Percentiles rank a stretch among this genome's conserved stretches.
Conservation (phyloP, 106 monocot species). For the Allium cepa region DNA sequence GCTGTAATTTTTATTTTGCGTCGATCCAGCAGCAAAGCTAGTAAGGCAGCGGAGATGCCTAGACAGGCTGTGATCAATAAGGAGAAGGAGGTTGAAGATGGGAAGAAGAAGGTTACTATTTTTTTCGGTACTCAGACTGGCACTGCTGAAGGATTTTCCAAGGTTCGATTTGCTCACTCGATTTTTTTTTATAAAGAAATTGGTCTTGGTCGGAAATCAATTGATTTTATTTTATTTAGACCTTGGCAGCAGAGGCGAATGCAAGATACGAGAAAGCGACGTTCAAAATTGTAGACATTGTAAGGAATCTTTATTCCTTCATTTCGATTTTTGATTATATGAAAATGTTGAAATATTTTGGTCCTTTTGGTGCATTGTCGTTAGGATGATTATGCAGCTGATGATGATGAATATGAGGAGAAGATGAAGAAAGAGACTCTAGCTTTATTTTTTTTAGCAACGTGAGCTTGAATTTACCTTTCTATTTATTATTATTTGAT, state of each 20-base stretch:
- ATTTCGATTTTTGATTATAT: constrained; percentile 1
- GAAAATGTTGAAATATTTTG: constrained; percentile 29
- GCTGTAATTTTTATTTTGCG: constrained; percentile 1
- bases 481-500: constrained; percentile 4
- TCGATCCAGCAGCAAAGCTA: constrained; percentile 4
- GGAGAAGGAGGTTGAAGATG: constrained; percentile 50
- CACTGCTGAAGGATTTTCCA: constrained; percentile 54
- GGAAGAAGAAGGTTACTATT: constrained; percentile 68
- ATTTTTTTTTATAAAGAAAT: neutral
- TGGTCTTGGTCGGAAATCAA: neutral
- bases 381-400: constrained; percentile 87
- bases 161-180: constrained; percentile 31
- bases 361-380: neutral
- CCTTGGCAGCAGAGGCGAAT: constrained; percentile 53
- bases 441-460: constrained; percentile 81
- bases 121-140: constrained; percentile 93
- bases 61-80: constrained; percentile 23
- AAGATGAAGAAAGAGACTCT: constrained; percentile 81
- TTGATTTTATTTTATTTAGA: neutral
- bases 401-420: constrained; percentile 86
- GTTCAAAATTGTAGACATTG: constrained; percentile 68
- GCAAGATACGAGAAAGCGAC: constrained; percentile 57
- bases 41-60: constrained; percentile 24
- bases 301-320: constrained; percentile 4
- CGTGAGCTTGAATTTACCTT: constrained; percentile 32